Conservation (phyloP, 1,139 yeast genomes). For the Waltiozyma sp. region DNA sequence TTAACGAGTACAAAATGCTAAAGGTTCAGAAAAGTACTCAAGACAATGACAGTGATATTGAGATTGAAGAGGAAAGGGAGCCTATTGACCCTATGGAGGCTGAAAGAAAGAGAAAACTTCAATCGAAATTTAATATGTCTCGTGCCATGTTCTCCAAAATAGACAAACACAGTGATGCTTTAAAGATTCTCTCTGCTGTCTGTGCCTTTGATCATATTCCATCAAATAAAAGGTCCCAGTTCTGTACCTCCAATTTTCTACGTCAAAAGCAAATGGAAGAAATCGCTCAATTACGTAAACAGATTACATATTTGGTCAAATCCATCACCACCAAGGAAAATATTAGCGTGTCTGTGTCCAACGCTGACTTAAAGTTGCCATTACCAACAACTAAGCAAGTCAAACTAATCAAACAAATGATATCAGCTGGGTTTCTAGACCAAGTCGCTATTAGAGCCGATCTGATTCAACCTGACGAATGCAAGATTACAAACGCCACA, state of each 20-base stretch:
- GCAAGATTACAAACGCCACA: slow-evolving; percentile 44
- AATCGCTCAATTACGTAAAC: slow-evolving; percentile 68
- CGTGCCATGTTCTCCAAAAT: slow-evolving; percentile 51
- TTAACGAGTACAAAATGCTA: slow-evolving; percentile 20
- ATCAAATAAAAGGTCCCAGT: slow-evolving; percentile 29
- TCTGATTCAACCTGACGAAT: slow-evolving; percentile 46
- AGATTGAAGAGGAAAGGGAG: slow-evolving; percentile 17
- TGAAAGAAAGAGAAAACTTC: slow-evolving; percentile 32
- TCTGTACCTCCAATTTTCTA: slow-evolving; percentile 51
- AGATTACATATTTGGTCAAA: slow-evolving; percentile 65
- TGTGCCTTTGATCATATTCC: slow-evolving; percentile 83
- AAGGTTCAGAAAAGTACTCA: slow-evolving; percentile 13
- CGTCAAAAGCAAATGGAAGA: slow-evolving; percentile 72
- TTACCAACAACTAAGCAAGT: slow-evolving; percentile 66
- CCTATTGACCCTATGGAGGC: slow-evolving; percentile 26
- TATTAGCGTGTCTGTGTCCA: slow-evolving; percentile 38
- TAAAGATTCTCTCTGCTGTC: slow-evolving; percentile 68
- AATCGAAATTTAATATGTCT: slow-evolving; percentile 43
- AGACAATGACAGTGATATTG: slow-evolving; percentile 2
- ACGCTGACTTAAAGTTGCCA: slow-evolving; percentile 44
- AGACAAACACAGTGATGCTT: slow-evolving; percentile 65
- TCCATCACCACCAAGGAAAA: slow-evolving; percentile 48
- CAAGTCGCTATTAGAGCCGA: slow-evolving; percentile 85
- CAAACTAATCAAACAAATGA: slow-evolving; percentile 78
- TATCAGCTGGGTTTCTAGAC: slow-evolving; percentile 87